Evolutionary conservation across 176 grass and related monocot species (phyloP).

Genomic region (Triticum dicoccoides): DNA sequence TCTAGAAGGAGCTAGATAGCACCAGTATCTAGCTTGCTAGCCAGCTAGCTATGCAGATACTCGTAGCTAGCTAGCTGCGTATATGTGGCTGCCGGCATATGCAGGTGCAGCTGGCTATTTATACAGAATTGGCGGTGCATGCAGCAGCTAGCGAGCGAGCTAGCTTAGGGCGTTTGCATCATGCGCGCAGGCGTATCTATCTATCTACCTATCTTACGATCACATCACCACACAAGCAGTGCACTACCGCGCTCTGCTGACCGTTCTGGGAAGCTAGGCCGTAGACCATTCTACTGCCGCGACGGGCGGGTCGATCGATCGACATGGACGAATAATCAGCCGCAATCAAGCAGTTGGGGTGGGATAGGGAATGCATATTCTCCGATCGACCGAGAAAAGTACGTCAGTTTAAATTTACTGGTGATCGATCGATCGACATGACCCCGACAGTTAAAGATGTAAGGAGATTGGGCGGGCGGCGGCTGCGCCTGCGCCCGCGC

Average conservation of each 20-base stretch:
- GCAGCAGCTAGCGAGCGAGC: neutral
- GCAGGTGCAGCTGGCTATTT: neutral
- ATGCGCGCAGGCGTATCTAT: neutral
- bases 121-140: slow-evolving; percentile 17
- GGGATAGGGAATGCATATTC: no score
- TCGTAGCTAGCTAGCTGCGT: neutral
- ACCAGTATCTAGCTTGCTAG: neutral
- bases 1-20: neutral
- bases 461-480: neutral
- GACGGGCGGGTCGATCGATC: no score
- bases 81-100: neutral
- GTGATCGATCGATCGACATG: neutral
- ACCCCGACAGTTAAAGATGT: neutral
- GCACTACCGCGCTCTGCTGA: neutral
- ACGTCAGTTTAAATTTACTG: neutral
- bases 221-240: neutral
- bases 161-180: neutral
- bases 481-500: no score
- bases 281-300: no score
- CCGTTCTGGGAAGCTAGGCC: no score
- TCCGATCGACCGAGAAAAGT: neutral
- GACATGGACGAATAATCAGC: no score
- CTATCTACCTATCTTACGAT: neutral
- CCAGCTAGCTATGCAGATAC: neutral
- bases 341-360: no score